Conservation (phyloP, 2,329 filamentous ascomycete genomes). For the Calycina herbarum region DNA sequence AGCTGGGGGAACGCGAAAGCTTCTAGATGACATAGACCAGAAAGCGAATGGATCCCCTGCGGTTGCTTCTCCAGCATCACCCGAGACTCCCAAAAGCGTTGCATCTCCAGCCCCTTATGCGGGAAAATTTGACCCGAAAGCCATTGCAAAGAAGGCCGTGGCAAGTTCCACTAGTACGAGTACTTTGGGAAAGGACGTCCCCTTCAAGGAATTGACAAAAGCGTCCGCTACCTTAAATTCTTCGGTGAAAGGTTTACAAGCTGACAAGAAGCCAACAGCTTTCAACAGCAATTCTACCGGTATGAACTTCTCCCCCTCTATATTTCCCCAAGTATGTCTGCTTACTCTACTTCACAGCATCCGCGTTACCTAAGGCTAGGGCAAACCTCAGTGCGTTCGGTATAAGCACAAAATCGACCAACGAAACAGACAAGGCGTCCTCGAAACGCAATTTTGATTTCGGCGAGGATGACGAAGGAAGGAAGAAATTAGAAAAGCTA, state of each 20-base stretch:
- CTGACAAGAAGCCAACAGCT: conserved; percentile 45
- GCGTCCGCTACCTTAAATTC: conserved; percentile 44
- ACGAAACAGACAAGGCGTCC: conserved; percentile 65
- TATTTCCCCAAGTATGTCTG: background rate
- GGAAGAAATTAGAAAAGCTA: conserved; percentile 88
- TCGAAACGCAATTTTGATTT: conserved; percentile 78
- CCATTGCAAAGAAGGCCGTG: conserved; percentile 76
- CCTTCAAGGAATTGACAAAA: conserved; percentile 49
- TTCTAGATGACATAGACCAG: conserved; percentile 73
- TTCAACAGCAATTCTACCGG: conserved; percentile 43
- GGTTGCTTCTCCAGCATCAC: conserved; percentile 52
- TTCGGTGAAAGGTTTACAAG: conserved; percentile 41
- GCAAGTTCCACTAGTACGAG: conserved; percentile 56
- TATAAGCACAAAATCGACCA: conserved; percentile 65
- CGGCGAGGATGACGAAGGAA: conserved; percentile 82
- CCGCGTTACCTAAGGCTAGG: conserved; percentile 64
- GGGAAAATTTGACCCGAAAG: conserved; percentile 85
- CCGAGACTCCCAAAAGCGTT: conserved; percentile 47
- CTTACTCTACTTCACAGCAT: conserved; percentile 36
- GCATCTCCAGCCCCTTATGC: conserved; percentile 62
- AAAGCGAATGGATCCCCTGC: conserved; percentile 52
- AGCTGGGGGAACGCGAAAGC: conserved; percentile 62
- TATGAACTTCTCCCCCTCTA: conserved; percentile 29
- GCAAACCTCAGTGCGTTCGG: conserved; percentile 83
- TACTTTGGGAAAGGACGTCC: conserved; percentile 56